Base-by-base conservation (phyloP, 371 early-diverging fungal genomes). In the Quaeritorhiza haematococci region DNA sequence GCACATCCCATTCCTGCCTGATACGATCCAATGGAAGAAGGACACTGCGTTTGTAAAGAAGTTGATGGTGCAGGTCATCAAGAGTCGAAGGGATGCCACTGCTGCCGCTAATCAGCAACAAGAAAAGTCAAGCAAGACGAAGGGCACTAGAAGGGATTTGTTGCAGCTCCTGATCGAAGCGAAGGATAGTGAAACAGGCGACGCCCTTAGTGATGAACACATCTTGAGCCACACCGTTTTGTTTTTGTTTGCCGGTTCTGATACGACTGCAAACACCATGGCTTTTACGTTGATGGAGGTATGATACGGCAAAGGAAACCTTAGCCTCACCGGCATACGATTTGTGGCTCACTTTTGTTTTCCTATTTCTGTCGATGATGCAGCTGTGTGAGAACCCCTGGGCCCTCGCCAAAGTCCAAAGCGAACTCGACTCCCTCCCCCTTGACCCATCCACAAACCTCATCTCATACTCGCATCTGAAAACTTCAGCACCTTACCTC, bases 381-480 rank as follows among this genome's bases (percentile, higher is more conserved):
- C n/a, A n/a, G 38, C 53, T 53, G 8, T 6, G 28, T 19, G 10
- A 13, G 5, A 33, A 38, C 53, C 53, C 53, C 17, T 8, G 13
- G 15, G 21, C 38, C 53, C 42, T 32, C 23, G 15, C 7, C 42
- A 42, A 69, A 69, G 49, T 61, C 63, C 28, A 75, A 58, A 10
- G 55, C 57, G 6, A 75, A 43, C 2, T 41, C 26, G 34, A 72
- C 64, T 17, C 60, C 58, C 53, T 76, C 74, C 44, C 35, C 42
- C 56, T 75, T 19, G 53, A 53, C 26, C 53, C 53, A 28, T 5
- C 41, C 41, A 34, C 53, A 3, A 6, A 27, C 21, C 34, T 33
- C 42, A 32, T 53, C 4, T 6, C 10, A 29, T 19, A 34, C 19
- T 5, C 53, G 26, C 10, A 29, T 26, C 19, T 26, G 10, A 53